Conservation (phyloP, 139 green algal species). For the Chlorella sp. region DNA sequence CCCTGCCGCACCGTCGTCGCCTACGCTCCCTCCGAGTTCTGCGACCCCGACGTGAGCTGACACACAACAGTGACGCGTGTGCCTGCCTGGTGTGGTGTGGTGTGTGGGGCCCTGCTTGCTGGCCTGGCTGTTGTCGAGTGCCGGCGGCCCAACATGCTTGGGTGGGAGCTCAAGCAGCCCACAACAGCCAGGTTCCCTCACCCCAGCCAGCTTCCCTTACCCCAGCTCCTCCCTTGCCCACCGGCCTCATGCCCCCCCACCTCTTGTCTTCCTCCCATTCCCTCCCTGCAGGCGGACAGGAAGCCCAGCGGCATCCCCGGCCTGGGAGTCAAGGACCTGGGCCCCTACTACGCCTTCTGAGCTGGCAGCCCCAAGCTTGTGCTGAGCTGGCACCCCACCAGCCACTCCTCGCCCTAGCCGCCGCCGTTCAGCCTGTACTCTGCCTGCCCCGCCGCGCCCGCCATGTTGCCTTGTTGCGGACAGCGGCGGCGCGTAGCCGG, state of each 20-base stretch:
- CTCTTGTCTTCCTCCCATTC: neutral
- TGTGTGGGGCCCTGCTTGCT: neutral
- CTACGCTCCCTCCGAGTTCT: conserved; percentile 81
- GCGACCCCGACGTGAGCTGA: conserved; percentile 56
- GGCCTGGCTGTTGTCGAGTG: too few species aligned
- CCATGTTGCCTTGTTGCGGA: neutral
- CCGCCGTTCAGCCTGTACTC: neutral
- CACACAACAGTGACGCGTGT: too few species aligned
- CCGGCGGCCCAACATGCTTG: too few species aligned
- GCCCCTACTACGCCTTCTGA: conserved; percentile 60
- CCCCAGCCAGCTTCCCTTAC: too few species aligned
- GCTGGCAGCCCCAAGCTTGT: conserved; percentile 3
- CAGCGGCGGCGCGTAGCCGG: neutral
- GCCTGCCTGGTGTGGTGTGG: neutral
- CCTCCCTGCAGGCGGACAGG: conserved; percentile 54
- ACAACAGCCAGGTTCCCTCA: too few species aligned
- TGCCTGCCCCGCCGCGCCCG: neutral
- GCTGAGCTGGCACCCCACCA: neutral
- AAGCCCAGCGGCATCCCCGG: conserved; percentile 81
- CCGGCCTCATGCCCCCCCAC: neutral
- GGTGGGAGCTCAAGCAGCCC: too few species aligned
- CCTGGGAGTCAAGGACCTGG: conserved; percentile 83
- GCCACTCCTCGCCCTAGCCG: neutral
- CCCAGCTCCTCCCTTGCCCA: neutral
- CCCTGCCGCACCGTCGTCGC: conserved; percentile 84